phyloP scores from a whole-genome alignment of 495 filamentous ascomycete genomes.

The Tuber umbilicatum region DNA sequence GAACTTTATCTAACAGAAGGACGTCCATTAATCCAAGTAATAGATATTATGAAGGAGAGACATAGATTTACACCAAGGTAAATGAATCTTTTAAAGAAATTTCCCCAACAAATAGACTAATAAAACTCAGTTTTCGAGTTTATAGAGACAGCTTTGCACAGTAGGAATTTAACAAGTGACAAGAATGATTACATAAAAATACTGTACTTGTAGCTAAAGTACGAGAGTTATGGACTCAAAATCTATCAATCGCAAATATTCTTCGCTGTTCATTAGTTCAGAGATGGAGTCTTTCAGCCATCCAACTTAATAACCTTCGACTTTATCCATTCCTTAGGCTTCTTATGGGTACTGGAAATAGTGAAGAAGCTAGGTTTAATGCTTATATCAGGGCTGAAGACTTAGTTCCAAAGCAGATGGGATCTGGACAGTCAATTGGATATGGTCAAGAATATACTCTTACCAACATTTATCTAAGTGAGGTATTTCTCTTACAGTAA shows the following conservation, averaged over 20 bases:
- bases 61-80: too few relatives aligned
- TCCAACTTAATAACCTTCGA: background rate
- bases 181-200: background rate
- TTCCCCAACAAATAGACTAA: too few relatives aligned
- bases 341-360: too few relatives aligned
- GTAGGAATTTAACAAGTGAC: background rate
- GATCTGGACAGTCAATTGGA: background rate
- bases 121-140: too few relatives aligned
- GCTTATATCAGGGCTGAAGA: too few relatives aligned
- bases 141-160: too few relatives aligned
- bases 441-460: constrained; percentile 5
- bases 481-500: constrained; percentile 1
- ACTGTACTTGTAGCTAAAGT: background rate
- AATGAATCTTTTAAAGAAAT: too few relatives aligned
- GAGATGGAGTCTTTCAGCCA: background rate
- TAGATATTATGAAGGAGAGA: too few relatives aligned
- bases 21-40: too few relatives aligned
- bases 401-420: background rate
- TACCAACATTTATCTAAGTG: background rate
- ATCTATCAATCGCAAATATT: background rate
- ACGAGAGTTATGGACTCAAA: background rate
- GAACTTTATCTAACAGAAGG: background rate
- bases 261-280: background rate
- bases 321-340: background rate
- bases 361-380: too few relatives aligned